These are phyloP conservation scores for Tolypocladium nubicola DNA, from an alignment of 2,329 filamentous ascomycete species.

Conservation along the genomic window DNA sequence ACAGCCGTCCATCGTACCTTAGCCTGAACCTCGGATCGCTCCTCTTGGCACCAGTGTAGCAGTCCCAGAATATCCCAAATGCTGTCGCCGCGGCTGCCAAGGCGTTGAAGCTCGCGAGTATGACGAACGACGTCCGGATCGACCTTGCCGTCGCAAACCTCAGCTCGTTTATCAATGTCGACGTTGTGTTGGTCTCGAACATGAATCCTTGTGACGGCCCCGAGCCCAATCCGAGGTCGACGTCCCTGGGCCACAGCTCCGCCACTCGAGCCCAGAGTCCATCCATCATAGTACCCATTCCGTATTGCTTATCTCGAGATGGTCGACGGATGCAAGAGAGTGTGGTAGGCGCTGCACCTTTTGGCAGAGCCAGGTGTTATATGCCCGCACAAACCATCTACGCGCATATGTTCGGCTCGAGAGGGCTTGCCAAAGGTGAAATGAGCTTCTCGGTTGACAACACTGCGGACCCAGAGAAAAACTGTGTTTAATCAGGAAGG, in stretches of 20 bases:
- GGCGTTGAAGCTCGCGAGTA: conserved; percentile 51
- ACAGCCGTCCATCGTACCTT: conserved; percentile 20
- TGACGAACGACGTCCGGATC: conserved; percentile 49
- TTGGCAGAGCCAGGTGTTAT: conserved; percentile 1
- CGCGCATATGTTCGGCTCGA: not conserved
- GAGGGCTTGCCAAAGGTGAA: not conserved
- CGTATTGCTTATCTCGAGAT: not conserved
- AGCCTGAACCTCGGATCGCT: conserved; percentile 28
- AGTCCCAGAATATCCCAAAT: conserved; percentile 45
- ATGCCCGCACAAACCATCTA: conserved; percentile 1
- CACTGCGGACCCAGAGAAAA: not conserved
- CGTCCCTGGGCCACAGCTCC: conserved; percentile 7
- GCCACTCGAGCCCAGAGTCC: conserved; percentile 4
- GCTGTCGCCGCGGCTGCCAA: conserved; percentile 46
- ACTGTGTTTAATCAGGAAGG: not conserved
- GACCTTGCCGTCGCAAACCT: conserved; percentile 44
- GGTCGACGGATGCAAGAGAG: not conserved
- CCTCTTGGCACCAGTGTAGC: conserved; percentile 34
- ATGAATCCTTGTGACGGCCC: conserved; percentile 13
- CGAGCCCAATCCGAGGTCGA: conserved; percentile 3
- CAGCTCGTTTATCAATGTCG: conserved; percentile 38
- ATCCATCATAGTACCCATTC: not conserved
- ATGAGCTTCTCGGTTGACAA: not conserved
- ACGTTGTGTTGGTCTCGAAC: conserved; percentile 29
- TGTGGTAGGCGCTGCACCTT: conserved; percentile 10